Percentiles rank a stretch among this genome's conserved stretches.
Conservation (phyloP, 2,329 filamentous ascomycete species). For the Stromatinia cepivora region DNA sequence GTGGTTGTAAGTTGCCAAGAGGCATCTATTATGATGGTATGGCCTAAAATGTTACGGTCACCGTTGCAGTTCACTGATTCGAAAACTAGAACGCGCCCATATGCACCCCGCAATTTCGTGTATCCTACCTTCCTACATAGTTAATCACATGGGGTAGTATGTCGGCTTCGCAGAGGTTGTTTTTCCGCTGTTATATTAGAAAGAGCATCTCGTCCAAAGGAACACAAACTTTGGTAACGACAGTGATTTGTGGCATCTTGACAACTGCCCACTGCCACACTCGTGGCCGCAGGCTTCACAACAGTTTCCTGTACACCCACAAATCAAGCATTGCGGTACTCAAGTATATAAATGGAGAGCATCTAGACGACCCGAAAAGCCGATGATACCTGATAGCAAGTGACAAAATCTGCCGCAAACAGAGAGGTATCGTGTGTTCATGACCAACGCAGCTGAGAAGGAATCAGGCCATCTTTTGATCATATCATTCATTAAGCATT, state of each 20-base stretch:
- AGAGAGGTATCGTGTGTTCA: background rate
- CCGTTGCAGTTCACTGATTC: background rate
- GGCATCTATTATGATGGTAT: background rate
- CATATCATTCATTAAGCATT: conserved; percentile 16
- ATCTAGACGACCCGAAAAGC: background rate
- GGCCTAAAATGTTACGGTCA: background rate
- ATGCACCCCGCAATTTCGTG: conserved; percentile 20
- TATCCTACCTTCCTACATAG: background rate
- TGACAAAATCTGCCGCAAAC: background rate
- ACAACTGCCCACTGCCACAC: background rate
- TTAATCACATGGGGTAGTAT: conserved; percentile 13
- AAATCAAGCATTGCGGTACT: background rate
- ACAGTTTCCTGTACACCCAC: background rate
- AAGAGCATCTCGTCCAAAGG: background rate
- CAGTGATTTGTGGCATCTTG: conserved; percentile 6
- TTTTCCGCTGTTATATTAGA: conserved; percentile 4
- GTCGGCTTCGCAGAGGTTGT: background rate
- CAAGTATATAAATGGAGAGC: background rate
- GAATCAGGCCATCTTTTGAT: background rate
- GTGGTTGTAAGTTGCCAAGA: background rate
- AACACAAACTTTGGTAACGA: conserved; percentile 5
- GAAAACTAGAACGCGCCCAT: background rate
- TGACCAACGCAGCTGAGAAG: background rate
- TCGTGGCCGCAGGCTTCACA: conserved; percentile 1
- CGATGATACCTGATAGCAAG: conserved; percentile 1